Base-by-base conservation (phyloP, 108 stramenopile genomes). In the Cyclotella atomus region DNA sequence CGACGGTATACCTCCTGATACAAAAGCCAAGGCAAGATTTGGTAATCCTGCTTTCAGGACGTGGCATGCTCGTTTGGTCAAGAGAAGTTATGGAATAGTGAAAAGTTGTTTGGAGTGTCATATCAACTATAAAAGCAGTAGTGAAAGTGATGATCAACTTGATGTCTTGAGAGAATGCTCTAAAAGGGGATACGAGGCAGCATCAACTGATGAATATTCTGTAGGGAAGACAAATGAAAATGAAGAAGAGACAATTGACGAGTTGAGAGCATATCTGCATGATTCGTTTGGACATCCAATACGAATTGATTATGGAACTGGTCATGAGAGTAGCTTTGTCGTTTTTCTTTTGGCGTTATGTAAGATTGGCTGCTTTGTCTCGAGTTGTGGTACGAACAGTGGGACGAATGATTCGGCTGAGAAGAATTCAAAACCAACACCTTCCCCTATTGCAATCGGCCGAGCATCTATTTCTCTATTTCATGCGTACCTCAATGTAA, bases 221-320 rank as follows among this genome's bases (percentile, higher is more conserved):
- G 17, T 38, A 15, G 34, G 24, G 34, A 61, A 61, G 4, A 53
- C 33, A 17, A 49, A 35, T 16, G 17, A 66, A 7, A 68, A 80
- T n/a, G 83, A 88, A 29, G 65, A 89, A 45, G 68, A 49, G 30
- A 73, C 84, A 34, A 85, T 90, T 21, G 47, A 57, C 2, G 95
- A 98, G 71, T 68, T 97, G 28, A 65, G 68, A 19, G 82, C 93
- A 1, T 98, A 98, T 70, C 69, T 98, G 12, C 82, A 87, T 64
- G 82, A 85, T 65, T 81, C 95, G 0, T 98, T 98, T 81, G 97
- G 96, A 12, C 93, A 97, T 75, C 84, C 90, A 4, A 81, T 83
- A 49, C 88, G 97, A 34, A 83, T 97, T 29, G 97, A 98, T 70
- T 98, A 95, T 76, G 97, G 97, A 10, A 98, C 97, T 24, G 97